Base-by-base conservation (phyloP, 257 asterid species). In the Handroanthus guayacan region DNA sequence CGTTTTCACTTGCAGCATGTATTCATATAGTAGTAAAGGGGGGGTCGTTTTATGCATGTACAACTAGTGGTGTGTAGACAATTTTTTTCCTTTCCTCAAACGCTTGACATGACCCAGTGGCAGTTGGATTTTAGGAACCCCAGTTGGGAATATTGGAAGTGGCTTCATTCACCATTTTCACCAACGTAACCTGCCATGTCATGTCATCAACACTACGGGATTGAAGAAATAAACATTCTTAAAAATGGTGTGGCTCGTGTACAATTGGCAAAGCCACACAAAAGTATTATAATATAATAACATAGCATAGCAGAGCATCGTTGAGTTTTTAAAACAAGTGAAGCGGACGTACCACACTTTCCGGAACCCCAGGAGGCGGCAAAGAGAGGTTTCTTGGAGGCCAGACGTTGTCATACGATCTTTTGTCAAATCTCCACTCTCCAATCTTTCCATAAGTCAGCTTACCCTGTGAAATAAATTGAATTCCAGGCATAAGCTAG, bases 341-440 rank as follows among this genome's bases (percentile, higher is more conserved):
- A 41, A 41, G 43, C 43, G 75, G 76, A 44, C 89, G 60, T 88
- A 94, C 97, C 97, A 94, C 97, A 38, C 96, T 94, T 76, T 89
- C 97, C 0, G 99, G 93, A 73, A 94, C 97, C 69, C 97, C 99
- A 48, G 96, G 87, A 56, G 97, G 99, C 37, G 99, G 97, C 84
- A 94, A 45, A 17, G 98, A 10, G 44, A 94, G 97, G 81, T 94
- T 94, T 80, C 78, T 89, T 18, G 97, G 97, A 36, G 93, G 97
- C 95, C 93, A 92, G 44, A 54, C 63, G 12, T 70, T 71, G 83
- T 73, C 87, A 20, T 85, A 90, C 62, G 98, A 89, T 81, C 97
- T 89, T 81, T 94, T 94, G 84, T 94, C 98, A 51, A 94, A 94
- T 88, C 99, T 92, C 99, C 97, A 94, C 78, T 92, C 96, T 75